Percentiles rank a stretch among this genome's conserved stretches.
Evolutionary conservation across 176 grass and related monocot species (phyloP).

Genomic region (Zoysia pacifica): DNA sequence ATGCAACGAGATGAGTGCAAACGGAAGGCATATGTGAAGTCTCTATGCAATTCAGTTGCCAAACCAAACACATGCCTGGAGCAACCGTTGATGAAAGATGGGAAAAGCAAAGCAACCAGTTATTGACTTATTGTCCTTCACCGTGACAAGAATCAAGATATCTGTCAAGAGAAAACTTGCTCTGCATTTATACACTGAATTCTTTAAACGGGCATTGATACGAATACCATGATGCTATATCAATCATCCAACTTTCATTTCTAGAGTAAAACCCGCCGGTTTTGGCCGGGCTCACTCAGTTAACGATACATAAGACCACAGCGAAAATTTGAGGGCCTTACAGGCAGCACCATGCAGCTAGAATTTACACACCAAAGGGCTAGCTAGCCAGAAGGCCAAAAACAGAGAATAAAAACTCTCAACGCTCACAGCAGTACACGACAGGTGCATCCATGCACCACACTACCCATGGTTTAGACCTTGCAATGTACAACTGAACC

Average conservation of each 20-base stretch:
- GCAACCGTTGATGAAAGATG: background rate
- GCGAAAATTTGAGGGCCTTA: constrained; percentile 61
- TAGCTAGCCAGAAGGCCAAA: constrained; percentile 24
- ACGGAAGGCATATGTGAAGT: no score
- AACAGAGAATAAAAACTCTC: constrained; percentile 24
- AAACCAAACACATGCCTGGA: no score
- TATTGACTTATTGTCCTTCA: background rate
- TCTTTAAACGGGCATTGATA: background rate
- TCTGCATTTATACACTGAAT: background rate
- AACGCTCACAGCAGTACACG: constrained; percentile 19
- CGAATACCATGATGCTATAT: background rate
- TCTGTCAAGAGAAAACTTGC: background rate
- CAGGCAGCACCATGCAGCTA: constrained; percentile 62
- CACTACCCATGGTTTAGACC: constrained; percentile 33
- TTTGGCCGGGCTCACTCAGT: constrained; percentile 52
- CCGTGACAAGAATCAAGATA: background rate
- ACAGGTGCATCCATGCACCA: constrained; percentile 21
- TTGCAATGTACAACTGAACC: constrained; percentile 67
- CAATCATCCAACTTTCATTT: constrained; percentile 48
- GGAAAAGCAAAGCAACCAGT: background rate
- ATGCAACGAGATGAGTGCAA: no score
- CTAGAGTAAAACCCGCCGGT: constrained; percentile 60
- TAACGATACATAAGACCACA: constrained; percentile 57
- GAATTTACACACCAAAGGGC: constrained; percentile 72
- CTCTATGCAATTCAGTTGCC: no score